Percentiles rank a stretch among this genome's conserved stretches.
phyloP scores from a whole-genome alignment of 768 basidiomycete species.

The Phaeolepiota aurea region DNA sequence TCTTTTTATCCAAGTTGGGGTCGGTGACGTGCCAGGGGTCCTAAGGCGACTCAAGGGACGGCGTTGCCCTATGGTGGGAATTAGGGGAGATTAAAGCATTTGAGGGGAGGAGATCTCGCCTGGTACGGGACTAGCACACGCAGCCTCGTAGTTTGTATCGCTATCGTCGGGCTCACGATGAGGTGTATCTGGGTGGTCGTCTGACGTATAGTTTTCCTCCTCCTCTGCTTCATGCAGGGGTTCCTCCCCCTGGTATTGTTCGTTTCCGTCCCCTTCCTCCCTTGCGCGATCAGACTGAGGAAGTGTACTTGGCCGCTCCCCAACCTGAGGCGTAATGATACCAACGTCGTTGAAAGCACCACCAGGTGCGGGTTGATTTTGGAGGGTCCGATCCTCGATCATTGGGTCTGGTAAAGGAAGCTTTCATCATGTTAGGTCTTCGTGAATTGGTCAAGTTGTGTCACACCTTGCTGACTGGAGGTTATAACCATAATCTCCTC shows the following conservation, averaged over 20 bases:
- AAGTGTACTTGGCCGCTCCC: neutral
- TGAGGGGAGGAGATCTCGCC: neutral
- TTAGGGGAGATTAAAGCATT: neutral
- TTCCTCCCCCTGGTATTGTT: neutral
- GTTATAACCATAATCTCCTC: conserved; percentile 18
- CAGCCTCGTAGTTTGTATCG: neutral
- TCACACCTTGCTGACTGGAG: neutral
- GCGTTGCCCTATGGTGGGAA: neutral
- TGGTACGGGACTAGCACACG: neutral
- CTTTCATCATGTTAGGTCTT: neutral
- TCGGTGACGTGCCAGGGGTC: neutral
- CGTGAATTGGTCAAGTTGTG: neutral
- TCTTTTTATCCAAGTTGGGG: neutral
- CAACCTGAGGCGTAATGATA: neutral
- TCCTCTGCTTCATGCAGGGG: neutral
- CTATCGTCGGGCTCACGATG: neutral
- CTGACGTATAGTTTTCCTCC: neutral
- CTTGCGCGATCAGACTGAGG: neutral
- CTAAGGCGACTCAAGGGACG: too few relatives aligned
- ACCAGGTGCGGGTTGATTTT: neutral
- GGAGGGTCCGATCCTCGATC: neutral
- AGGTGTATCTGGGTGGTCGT: neutral
- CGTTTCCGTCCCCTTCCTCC: conserved; percentile 5
- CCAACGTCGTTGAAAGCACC: neutral
- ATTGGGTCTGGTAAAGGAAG: neutral